These are phyloP conservation scores for Cutaneotrichosporon cyanovorans DNA, from an alignment of 1,284 basidiomycete genomes.

Conservation along the genomic window DNA sequence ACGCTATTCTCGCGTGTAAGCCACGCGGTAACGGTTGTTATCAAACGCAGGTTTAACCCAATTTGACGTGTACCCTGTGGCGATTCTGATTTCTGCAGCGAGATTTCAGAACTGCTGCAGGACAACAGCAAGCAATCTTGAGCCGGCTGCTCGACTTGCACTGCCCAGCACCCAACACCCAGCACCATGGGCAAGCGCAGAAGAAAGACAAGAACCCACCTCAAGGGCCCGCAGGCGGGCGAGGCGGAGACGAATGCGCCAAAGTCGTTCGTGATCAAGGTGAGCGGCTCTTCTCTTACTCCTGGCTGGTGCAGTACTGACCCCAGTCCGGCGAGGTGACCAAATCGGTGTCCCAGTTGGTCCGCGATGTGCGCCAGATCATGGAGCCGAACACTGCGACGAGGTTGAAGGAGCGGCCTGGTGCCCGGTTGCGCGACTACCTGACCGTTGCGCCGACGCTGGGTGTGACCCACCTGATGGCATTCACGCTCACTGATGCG, in stretches of 20 bases:
- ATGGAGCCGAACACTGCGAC: constrained; percentile 98
- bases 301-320: neutral
- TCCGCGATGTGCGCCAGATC: constrained; percentile 83
- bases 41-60: too few species aligned
- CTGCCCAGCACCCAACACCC: neutral
- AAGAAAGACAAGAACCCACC: constrained; percentile 80
- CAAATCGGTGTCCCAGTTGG: constrained; percentile 74
- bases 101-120: too few species aligned
- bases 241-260: constrained; percentile 46
- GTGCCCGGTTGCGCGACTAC: constrained; percentile 92
- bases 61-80: too few species aligned
- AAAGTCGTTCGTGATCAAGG: constrained; percentile 73
- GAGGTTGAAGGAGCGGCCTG: constrained; percentile 75
- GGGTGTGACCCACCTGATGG: constrained; percentile 85
- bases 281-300: constrained; percentile 15
- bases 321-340: constrained; percentile 75
- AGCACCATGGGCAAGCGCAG: constrained; percentile 58
- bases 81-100: too few species aligned
- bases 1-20: too few species aligned
- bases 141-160: too few species aligned
- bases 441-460: constrained; percentile 85
- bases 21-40: too few species aligned
- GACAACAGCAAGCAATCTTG: too few species aligned
- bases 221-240: constrained; percentile 53
- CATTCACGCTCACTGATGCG: constrained; percentile 78